These are phyloP conservation scores for Euphorbia tirucalli DNA, from an alignment of 345 rosid species.

Conservation along the genomic window DNA sequence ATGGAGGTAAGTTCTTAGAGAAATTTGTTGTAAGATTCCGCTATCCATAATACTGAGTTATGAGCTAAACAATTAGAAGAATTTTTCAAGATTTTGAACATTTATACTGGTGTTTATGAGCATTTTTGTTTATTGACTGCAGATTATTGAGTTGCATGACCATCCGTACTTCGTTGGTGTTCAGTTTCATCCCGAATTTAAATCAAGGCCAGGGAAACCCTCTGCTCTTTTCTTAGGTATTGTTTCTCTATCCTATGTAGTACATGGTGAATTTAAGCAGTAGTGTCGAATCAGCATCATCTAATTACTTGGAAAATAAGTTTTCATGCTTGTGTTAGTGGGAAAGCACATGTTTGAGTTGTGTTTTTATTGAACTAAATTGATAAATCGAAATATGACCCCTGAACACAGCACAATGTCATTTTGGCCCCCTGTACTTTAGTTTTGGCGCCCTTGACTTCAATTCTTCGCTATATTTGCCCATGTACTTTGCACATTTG, in stretches of 20 bases:
- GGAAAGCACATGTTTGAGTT: no score
- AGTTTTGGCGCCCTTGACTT: no score
- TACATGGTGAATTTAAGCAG: neutral
- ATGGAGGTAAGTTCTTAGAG: constrained; percentile 57
- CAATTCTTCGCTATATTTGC: no score
- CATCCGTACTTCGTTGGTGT: constrained; percentile 70
- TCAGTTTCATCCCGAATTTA: constrained; percentile 96
- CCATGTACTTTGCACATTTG: no score
- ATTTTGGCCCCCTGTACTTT: no score
- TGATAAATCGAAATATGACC: no score
- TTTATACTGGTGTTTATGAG: neutral
- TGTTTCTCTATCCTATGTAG: neutral
- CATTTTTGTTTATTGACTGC: constrained; percentile 18
- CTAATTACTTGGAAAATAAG: no score
- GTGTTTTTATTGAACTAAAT: no score
- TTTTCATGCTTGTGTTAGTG: no score
- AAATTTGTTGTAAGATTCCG: neutral
- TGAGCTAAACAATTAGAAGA: neutral
- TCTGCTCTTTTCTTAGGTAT: constrained; percentile 86
- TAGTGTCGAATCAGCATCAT: no score
- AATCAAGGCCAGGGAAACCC: constrained; percentile 92
- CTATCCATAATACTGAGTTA: neutral
- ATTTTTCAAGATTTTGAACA: neutral
- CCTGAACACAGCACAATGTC: no score
- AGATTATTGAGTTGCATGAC: constrained; percentile 56